Base-by-base conservation (phyloP, 768 basidiomycete genomes). In the Russula emetica region DNA sequence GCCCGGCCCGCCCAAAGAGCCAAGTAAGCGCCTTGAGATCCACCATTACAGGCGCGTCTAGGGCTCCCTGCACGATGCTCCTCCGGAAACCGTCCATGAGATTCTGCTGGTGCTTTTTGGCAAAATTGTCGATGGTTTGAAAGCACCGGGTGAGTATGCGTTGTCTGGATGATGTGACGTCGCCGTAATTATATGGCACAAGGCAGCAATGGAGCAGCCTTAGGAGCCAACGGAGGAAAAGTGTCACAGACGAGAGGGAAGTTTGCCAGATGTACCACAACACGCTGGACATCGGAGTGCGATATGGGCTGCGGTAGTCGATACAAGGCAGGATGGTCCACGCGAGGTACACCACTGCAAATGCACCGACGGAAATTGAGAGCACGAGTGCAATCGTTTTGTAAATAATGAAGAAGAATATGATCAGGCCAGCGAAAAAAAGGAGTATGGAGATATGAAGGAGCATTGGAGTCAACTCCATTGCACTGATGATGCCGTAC, bases 341-440 rank as follows among this genome's bases (percentile, higher is more conserved):
- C 18, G 32, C 44, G 22, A 64, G 24, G 44, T 70, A 70, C 36
- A 51, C 47, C 6, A 65, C 13, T 24, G 30, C 61, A 30, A 67
- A 60, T 14, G 49, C 4, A 2, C 40, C 50, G 8, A 69, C 60
- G 14, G 61, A 53, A 26, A 58, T 30, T 18, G 62, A 45, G n/a
- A 56, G 16, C 1, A 62, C 26, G 16, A 61, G 49, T n/a, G 67
- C 67, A 28, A 71, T 53, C 26, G 52, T 47, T 8, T 20, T 52
- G 28, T 52, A 9, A 20, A 69, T 67, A 9, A 77, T 72, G 60
- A 69, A 71, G 38, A 82, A 71, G 69, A 83, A 80, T 20, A 76
- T 72, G 26, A 81, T 71, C n/a, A 84, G 73, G 45, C 80, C 78
- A 42, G 77, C 75, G 69, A 84, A 76, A 70, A 83, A 83, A 7